These are phyloP conservation scores for Isoetes taiwanensis DNA, from an alignment of 75 land plant species.

Conservation along the genomic window DNA sequence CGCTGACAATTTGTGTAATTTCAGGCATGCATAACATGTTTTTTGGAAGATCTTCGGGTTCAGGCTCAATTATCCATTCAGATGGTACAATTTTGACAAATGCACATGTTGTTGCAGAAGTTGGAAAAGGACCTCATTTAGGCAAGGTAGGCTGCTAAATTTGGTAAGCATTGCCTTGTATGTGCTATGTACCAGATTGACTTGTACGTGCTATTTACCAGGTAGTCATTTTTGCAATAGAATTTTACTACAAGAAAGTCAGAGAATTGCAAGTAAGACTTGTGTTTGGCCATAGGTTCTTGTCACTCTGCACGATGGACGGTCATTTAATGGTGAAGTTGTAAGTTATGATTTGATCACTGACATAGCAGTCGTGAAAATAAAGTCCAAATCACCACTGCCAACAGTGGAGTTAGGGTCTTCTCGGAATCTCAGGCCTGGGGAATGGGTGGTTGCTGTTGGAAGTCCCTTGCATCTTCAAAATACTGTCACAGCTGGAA, in stretches of 20 bases:
- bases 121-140: conserved; percentile 32
- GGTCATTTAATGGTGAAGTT: conserved; percentile 67
- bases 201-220: no score
- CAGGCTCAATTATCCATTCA: conserved; percentile 68
- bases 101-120: conserved; percentile 74
- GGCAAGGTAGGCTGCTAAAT: conserved; percentile 40
- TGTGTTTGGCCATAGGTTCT: conserved; percentile 34
- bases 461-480: conserved; percentile 92
- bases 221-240: no score
- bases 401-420: conserved; percentile 79
- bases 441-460: conserved; percentile 85
- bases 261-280: no score
- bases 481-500: conserved; percentile 85
- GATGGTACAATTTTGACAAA: conserved; percentile 93
- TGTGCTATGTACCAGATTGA: no score
- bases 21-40: conserved; percentile 42
- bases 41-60: conserved; percentile 49
- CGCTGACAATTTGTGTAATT: no score
- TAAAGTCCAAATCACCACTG: conserved; percentile 58
- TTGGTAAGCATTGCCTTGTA: neutral
- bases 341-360: conserved; percentile 61
- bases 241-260: no score
- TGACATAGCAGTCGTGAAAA: conserved; percentile 81
- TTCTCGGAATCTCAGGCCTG: conserved; percentile 70
- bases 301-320: conserved; percentile 95